These are phyloP conservation scores for Nothophoma quercina DNA, from an alignment of 2,329 filamentous ascomycete genomes.

Conservation along the genomic window DNA sequence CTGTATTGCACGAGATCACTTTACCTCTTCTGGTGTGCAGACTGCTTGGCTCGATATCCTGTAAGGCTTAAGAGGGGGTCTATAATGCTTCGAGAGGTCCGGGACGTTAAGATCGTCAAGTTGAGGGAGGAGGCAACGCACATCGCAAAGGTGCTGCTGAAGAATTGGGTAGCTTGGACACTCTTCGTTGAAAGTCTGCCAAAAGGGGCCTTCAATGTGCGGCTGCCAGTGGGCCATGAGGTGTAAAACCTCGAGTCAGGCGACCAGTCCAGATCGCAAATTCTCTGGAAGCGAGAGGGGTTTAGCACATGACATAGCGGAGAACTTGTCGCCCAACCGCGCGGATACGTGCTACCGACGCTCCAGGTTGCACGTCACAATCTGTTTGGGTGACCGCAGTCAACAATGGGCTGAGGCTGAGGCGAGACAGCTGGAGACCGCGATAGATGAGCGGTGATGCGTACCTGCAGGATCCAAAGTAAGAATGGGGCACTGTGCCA, in stretches of 20 bases:
- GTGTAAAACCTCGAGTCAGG: conserved; percentile 1
- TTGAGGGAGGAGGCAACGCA: not conserved
- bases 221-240: not conserved
- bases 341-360: not conserved
- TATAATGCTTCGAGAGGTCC: conserved; percentile 3
- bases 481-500: too few relatives aligned
- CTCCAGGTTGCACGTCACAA: not conserved
- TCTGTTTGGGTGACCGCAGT: not conserved
- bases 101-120: not conserved
- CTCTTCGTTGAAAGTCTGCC: conserved; percentile 23
- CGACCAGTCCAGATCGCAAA: not conserved
- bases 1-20: conserved; percentile 17
- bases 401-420: not conserved
- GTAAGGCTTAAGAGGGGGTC: not conserved
- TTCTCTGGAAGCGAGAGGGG: not conserved
- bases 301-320: not conserved
- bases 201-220: conserved; percentile 6
- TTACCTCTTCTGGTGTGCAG: conserved; percentile 24
- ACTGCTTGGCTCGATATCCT: conserved; percentile 21
- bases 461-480: not conserved
- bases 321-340: not conserved
- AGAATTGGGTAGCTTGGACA: conserved; percentile 25
- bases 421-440: not conserved
- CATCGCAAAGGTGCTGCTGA: conserved; percentile 10
- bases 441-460: not conserved